Conservation (phyloP, 176 grass and related monocot genomes). For the Avena sativa region DNA sequence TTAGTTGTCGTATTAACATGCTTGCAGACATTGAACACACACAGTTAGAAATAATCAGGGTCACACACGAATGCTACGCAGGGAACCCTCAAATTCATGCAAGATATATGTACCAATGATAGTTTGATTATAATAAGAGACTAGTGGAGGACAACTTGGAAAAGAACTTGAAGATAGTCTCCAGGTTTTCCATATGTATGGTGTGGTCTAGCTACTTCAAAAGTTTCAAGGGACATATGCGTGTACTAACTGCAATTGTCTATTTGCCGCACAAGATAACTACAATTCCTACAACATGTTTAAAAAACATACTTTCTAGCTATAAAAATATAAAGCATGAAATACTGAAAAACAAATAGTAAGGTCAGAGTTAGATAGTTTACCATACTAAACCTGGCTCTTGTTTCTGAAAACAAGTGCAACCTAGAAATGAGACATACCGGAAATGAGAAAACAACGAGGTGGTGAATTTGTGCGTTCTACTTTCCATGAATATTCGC, state of each 20-base stretch:
- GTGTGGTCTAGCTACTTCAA: not conserved
- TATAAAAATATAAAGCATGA: slow-evolving; percentile 30
- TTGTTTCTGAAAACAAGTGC: not conserved
- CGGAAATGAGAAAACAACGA: not conserved
- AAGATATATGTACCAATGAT: not conserved
- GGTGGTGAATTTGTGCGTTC: not conserved
- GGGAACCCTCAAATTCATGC: not conserved
- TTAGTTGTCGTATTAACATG: not conserved
- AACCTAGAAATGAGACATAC: not conserved
- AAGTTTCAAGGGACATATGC: not conserved
- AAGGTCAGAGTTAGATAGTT: not conserved
- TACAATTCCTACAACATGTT: not conserved
- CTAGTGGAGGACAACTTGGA: not conserved
- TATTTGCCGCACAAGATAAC: not conserved
- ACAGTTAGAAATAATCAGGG: not conserved
- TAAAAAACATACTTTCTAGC: not conserved
- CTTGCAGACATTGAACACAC: not conserved
- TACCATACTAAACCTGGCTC: not conserved
- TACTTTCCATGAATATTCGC: not conserved
- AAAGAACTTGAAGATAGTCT: not conserved
- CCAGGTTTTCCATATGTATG: slow-evolving; percentile 2
- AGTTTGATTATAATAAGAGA: not conserved
- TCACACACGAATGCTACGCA: not conserved
- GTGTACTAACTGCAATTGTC: not conserved
- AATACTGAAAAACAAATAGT: slow-evolving; percentile 36